Evolutionary conservation across 2,329 filamentous ascomycete species (phyloP), one percentile per base, ranked within the genome.

Genomic region (Venturia effusa): DNA sequence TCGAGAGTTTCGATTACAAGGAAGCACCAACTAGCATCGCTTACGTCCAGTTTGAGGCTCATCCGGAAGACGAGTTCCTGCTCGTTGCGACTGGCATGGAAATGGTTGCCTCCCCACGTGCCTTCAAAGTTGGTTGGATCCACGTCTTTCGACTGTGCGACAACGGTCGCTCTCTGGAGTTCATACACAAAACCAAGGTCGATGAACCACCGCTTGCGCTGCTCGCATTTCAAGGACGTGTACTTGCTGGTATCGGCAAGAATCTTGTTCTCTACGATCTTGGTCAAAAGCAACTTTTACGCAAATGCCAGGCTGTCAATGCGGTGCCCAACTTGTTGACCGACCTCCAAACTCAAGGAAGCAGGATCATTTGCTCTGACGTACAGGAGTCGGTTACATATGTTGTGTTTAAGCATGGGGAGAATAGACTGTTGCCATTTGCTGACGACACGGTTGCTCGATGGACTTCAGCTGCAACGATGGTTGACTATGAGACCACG

Each of bases 401-500:
- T 69, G 89, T 95, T 15, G 92, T 95, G 30, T 97, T 96, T 80
- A 97, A 99, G 75, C 87, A 88, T 54, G 86, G 91, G 68, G 89
- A 92, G 68, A 97, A 97, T 75, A 89, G 88, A 70, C 80, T 99
- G 59, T 95, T 99, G 66, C 89, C 93, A 0, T 99, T 99, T 71
- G 90, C 84, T 22, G 94, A 99, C 72, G 94, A 99, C 73, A 88
- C 87, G 7, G 83, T 97, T 66, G 83, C 92, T 61, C 86, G 94
- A 39, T 97, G 92, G 90, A 96, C 91, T 1, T 96, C 91, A 0
- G 89, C 89, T 68, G 88, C 89, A 0, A 84, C 92, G 2, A 96
- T 99, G 91, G 87, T 97, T 1, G 94, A 99, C 76, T 99, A 99
- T 75, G 94, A 99, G 74, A 96, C 94, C 0, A 86, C 90, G 30